These are phyloP conservation scores for Vitis hybrid DNA, from an alignment of 177 flowering plant species.

Conservation along the genomic window DNA sequence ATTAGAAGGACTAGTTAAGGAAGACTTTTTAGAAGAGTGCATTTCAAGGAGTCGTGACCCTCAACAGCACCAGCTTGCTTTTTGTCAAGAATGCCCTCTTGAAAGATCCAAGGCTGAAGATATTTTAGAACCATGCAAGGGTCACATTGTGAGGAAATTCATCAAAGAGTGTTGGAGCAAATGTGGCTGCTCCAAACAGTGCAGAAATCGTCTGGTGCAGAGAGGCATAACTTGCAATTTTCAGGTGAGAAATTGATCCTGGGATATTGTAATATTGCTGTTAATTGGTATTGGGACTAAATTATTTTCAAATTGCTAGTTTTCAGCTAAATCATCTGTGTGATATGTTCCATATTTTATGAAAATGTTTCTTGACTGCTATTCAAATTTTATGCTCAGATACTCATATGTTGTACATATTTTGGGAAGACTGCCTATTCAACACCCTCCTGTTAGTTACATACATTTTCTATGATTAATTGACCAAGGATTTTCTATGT, in stretches of 20 bases:
- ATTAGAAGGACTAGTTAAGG: slow-evolving; percentile 48
- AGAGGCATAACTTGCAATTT: slow-evolving; percentile 72
- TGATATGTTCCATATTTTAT: too few species aligned
- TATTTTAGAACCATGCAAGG: slow-evolving; percentile 62
- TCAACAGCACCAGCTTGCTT: slow-evolving; percentile 23
- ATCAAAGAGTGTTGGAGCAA: slow-evolving; percentile 95
- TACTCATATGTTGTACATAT: too few species aligned
- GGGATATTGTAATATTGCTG: background rate
- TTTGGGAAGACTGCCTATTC: too few species aligned
- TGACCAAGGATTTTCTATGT: slow-evolving; percentile 5
- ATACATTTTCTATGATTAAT: background rate
- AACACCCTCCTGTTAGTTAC: background rate
- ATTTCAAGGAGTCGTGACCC: slow-evolving; percentile 43
- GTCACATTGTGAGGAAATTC: slow-evolving; percentile 72
- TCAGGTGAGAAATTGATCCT: slow-evolving; percentile 50
- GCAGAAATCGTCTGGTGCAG: slow-evolving; percentile 92
- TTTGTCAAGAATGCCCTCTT: slow-evolving; percentile 67
- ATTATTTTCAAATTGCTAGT: too few species aligned
- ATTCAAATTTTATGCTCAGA: background rate
- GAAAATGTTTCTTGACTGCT: background rate
- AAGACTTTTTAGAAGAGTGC: slow-evolving; percentile 46
- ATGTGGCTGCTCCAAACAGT: slow-evolving; percentile 76
- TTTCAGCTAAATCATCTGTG: too few species aligned
- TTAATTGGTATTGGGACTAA: too few species aligned
- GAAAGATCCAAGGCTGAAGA: slow-evolving; percentile 61